Percentiles rank a stretch among this genome's conserved stretches.
Evolutionary conservation across 352 stramenopile species (phyloP).

Genomic region (Globisporangium perplexum): DNA sequence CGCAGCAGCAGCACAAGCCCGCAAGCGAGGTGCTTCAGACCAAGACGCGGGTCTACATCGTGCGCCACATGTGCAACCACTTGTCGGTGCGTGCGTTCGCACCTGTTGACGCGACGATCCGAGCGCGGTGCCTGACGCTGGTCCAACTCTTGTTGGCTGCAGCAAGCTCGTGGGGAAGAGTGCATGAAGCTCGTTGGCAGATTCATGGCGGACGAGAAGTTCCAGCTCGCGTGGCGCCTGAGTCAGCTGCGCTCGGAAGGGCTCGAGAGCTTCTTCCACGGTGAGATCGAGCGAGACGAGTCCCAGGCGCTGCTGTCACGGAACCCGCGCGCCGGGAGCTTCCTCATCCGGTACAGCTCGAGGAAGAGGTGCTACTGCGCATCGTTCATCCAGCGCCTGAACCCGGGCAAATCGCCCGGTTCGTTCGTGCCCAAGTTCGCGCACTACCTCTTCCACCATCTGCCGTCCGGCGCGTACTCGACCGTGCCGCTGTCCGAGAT

Average conservation of each 20-base stretch:
- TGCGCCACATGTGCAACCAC: conserved; percentile 68
- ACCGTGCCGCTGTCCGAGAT: conserved; percentile 45
- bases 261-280: conserved; percentile 74
- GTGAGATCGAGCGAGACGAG: conserved; percentile 52
- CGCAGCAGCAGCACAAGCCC: conserved; percentile 1
- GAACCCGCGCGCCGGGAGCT: conserved; percentile 31
- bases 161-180: conserved; percentile 51
- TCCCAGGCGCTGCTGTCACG: conserved; percentile 37
- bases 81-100: conserved; percentile 42
- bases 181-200: conserved; percentile 50
- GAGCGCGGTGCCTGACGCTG: neutral
- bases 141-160: neutral
- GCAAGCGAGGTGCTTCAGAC: conserved; percentile 15
- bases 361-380: conserved; percentile 59
- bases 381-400: conserved; percentile 57
- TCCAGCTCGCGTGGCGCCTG: conserved; percentile 56
- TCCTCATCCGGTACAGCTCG: conserved; percentile 73
- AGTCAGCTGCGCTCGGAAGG: conserved; percentile 47
- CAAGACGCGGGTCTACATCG: conserved; percentile 60
- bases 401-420: conserved; percentile 14
- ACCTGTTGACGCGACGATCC: neutral
- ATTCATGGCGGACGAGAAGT: conserved; percentile 58
- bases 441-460: conserved; percentile 71
- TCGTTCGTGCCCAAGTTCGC: conserved; percentile 28
- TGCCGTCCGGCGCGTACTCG: conserved; percentile 60